Conservation (phyloP, 352 stramenopile species). For the Globisporangium alternatum region DNA sequence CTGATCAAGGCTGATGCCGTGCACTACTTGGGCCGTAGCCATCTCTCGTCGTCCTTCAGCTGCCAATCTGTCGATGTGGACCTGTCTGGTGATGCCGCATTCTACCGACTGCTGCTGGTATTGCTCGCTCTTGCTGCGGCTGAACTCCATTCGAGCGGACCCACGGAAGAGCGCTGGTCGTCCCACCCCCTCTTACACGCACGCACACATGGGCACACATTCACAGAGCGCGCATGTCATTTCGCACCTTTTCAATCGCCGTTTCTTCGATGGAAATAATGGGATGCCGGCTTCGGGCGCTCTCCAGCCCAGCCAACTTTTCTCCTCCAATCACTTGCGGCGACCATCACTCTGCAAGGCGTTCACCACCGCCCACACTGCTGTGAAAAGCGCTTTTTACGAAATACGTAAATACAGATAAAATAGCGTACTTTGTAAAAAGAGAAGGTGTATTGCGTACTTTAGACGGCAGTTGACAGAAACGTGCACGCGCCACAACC, state of each 20-base stretch:
- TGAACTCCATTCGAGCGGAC: neutral
- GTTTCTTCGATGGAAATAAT: constrained; percentile 88
- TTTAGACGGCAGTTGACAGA: neutral
- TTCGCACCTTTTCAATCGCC: constrained; percentile 51
- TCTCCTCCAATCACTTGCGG: constrained; percentile 77
- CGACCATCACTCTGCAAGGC: constrained; percentile 39
- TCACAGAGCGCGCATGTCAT: constrained; percentile 1
- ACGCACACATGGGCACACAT: neutral
- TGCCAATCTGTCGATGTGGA: neutral
- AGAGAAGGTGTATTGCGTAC: neutral
- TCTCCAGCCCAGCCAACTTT: constrained; percentile 24
- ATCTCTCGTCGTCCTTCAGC: neutral
- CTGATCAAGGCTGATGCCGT: neutral
- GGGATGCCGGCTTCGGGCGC: constrained; percentile 35
- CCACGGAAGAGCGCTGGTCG: neutral
- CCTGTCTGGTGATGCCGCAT: constrained; percentile 2
- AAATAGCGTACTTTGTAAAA: constrained; percentile 7
- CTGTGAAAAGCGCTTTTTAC: constrained; percentile 3
- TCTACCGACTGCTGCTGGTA: neutral
- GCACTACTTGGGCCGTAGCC: neutral
- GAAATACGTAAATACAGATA: constrained; percentile 4
- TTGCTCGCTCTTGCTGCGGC: neutral
- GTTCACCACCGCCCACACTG: neutral
- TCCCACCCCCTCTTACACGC: neutral
- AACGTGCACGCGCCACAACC: neutral